Evolutionary conservation across 495 filamentous ascomycete species (phyloP).

Genomic region (Talaromyces liani): DNA sequence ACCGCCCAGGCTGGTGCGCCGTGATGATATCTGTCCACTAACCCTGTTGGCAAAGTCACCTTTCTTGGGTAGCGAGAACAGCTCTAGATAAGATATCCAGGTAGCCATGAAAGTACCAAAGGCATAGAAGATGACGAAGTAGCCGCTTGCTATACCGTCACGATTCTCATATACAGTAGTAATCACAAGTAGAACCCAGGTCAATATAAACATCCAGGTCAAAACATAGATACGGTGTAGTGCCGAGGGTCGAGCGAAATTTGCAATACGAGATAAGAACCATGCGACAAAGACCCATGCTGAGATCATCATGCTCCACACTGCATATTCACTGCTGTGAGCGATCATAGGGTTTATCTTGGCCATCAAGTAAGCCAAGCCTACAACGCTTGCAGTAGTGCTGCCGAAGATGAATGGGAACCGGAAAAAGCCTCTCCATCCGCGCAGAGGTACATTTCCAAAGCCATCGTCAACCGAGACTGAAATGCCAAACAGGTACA

Average conservation of each 20-base stretch:
- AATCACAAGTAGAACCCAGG: slow-evolving; percentile 64
- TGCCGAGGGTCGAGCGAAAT: slow-evolving; percentile 77
- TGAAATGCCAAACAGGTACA: slow-evolving; percentile 70
- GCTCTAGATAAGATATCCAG: slow-evolving; percentile 65
- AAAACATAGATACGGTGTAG: slow-evolving; percentile 74
- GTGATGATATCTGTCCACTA: slow-evolving; percentile 19
- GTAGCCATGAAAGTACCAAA: slow-evolving; percentile 66
- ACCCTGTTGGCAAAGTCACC: slow-evolving; percentile 45
- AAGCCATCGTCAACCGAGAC: slow-evolving; percentile 50
- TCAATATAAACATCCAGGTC: slow-evolving; percentile 72
- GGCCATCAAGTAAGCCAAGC: slow-evolving; percentile 63
- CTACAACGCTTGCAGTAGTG: slow-evolving; percentile 63
- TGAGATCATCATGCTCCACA: slow-evolving; percentile 80
- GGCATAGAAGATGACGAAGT: slow-evolving; percentile 77
- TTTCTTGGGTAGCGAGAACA: slow-evolving; percentile 71
- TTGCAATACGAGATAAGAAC: slow-evolving; percentile 75
- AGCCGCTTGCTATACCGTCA: slow-evolving; percentile 64
- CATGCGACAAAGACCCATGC: slow-evolving; percentile 75
- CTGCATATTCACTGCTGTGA: slow-evolving; percentile 77
- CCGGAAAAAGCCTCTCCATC: slow-evolving; percentile 74
- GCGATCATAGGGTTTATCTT: slow-evolving; percentile 84
- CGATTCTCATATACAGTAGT: slow-evolving; percentile 69
- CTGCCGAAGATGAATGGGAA: slow-evolving; percentile 71
- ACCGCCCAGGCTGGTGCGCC: slow-evolving; percentile 35
- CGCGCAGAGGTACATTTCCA: slow-evolving; percentile 57